These are phyloP conservation scores for Tetrastigma voinierianum DNA, from an alignment of 164 flowering plant genomes.

Conservation along the genomic window DNA sequence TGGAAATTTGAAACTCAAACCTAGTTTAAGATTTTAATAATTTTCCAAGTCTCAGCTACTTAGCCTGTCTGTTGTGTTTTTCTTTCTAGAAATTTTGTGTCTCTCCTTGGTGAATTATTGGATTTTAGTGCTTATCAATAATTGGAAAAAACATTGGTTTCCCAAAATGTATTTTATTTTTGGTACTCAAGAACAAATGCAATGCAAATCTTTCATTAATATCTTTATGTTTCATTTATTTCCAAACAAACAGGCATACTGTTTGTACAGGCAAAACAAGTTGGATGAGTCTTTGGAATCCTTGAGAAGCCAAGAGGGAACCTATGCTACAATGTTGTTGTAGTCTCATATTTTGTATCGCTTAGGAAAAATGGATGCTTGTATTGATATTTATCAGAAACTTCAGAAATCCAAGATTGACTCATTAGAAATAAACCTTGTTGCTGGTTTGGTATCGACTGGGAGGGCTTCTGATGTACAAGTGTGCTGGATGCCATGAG, in stretches of 20 bases:
- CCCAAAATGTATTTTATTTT: background rate
- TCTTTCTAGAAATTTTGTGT: too few relatives aligned
- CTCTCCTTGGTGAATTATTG: too few relatives aligned
- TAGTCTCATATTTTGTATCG: conserved; percentile 92
- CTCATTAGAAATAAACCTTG: conserved; percentile 63
- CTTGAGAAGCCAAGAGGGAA: conserved; percentile 55
- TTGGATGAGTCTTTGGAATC: conserved; percentile 73
- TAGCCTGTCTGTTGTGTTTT: too few relatives aligned
- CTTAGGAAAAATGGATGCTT: conserved; percentile 75
- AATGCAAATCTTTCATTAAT: background rate
- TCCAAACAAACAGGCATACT: conserved; percentile 73
- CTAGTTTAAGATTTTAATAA: too few relatives aligned
- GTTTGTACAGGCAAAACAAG: conserved; percentile 90
- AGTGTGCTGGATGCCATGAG: conserved; percentile 56
- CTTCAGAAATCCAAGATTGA: conserved; percentile 82
- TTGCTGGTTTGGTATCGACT: conserved; percentile 76
- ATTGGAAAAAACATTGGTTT: too few relatives aligned
- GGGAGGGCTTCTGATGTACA: conserved; percentile 92
- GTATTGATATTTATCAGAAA: conserved; percentile 65
- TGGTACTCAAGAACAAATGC: background rate
- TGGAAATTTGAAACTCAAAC: too few relatives aligned
- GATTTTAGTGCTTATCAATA: too few relatives aligned
- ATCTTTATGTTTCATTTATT: conserved; percentile 6
- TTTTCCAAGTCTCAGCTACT: too few relatives aligned
- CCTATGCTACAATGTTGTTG: conserved; percentile 53